Evolutionary conservation across 2,329 filamentous ascomycete species (phyloP).

Genomic region (Gnomoniopsis sp.): DNA sequence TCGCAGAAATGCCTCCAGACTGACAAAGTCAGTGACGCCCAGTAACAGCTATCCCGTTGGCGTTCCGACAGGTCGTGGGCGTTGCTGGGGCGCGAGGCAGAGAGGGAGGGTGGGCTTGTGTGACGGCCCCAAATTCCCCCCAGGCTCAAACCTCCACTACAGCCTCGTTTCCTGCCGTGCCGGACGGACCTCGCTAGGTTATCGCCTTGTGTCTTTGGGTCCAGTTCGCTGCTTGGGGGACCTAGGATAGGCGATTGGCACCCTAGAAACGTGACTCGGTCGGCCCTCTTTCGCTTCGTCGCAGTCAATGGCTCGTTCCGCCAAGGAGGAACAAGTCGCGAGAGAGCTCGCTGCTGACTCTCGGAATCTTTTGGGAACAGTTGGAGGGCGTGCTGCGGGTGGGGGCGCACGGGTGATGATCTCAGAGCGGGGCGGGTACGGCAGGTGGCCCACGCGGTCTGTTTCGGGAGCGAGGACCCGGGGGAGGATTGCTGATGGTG

Average conservation of each 20-base stretch:
- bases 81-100: not conserved
- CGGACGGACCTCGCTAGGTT: not conserved
- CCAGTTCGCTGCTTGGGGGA: not conserved
- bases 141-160: not conserved
- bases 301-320: too few relatives aligned
- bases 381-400: not conserved
- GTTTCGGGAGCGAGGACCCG: not conserved
- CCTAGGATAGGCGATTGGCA: not conserved
- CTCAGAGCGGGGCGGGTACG: conserved; percentile 14
- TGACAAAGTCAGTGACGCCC: not conserved
- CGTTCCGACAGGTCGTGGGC: not conserved
- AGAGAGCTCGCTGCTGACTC: not conserved
- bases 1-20: not conserved
- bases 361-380: conserved; percentile 4
- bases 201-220: not conserved
- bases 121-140: not conserved
- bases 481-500: not conserved
- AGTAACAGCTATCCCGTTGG: not conserved
- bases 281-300: too few relatives aligned
- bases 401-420: conserved; percentile 3
- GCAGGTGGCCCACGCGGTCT: not conserved
- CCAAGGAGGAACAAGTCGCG: too few relatives aligned
- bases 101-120: not conserved
- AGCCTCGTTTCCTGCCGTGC: not conserved
- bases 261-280: too few relatives aligned